These are phyloP conservation scores for Picea mariana DNA, from an alignment of 83 land plant species.

Conservation along the genomic window DNA sequence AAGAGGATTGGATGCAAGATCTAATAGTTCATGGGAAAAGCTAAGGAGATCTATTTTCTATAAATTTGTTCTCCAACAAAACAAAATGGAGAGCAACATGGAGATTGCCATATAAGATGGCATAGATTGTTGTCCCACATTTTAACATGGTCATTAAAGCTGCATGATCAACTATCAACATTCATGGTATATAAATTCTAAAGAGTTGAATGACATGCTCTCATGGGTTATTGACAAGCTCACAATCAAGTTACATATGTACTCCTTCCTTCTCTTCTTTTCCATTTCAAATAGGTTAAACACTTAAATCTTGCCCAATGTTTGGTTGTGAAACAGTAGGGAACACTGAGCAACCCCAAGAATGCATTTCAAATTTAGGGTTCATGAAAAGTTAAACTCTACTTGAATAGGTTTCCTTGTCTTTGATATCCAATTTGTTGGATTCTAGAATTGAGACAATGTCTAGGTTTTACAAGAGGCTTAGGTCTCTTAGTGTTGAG, in stretches of 20 bases:
- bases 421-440: constrained; percentile 19
- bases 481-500: constrained; percentile 21
- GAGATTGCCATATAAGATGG: too few species aligned
- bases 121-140: too few species aligned
- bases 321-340: constrained; percentile 23
- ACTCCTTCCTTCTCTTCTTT: constrained; percentile 9
- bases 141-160: too few species aligned
- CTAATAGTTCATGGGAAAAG: too few species aligned
- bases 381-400: constrained; percentile 9
- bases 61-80: too few species aligned
- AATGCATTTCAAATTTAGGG: constrained; percentile 21
- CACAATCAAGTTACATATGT: constrained; percentile 13
- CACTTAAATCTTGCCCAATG: constrained; percentile 20
- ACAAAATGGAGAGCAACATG: too few species aligned
- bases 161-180: too few species aligned
- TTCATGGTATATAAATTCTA: too few species aligned
- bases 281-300: constrained; percentile 21
- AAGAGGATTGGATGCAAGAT: too few species aligned
- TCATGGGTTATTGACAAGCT: constrained; percentile 11
- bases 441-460: constrained; percentile 21
- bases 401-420: constrained; percentile 22
- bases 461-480: constrained; percentile 11
- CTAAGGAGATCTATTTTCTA: too few species aligned
- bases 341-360: constrained; percentile 20
- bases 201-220: too few species aligned